Conservation (phyloP, 2,329 filamentous ascomycete genomes). For the Alternaria incomplexa region DNA sequence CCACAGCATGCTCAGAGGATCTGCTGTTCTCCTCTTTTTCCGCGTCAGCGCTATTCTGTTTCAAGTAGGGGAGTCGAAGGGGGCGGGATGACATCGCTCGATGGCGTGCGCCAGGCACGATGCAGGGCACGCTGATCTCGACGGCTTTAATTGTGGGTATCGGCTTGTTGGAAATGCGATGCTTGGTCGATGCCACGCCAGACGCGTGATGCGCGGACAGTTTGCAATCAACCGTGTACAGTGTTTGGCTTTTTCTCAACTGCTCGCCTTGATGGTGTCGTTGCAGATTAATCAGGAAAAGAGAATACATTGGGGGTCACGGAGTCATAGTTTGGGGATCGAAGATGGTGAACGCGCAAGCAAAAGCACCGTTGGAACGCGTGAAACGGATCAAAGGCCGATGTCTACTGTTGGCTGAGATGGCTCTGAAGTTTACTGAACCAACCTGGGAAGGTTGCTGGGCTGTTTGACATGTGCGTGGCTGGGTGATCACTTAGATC, state of each 20-base stretch:
- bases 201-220: not conserved
- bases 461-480: conserved; percentile 1
- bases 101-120: conserved; percentile 8
- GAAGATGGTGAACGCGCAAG: not conserved
- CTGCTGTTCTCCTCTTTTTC: not conserved
- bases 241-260: not conserved
- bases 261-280: not conserved
- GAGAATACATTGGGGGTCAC: not conserved
- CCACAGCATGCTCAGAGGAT: not conserved
- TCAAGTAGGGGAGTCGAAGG: not conserved
- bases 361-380: not conserved
- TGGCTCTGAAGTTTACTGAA: not conserved
- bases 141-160: conserved; percentile 7
- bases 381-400: not conserved
- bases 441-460: not conserved
- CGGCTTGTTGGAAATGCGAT: conserved; percentile 3
- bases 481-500: not conserved
- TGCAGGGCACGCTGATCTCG: not conserved
- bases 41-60: not conserved
- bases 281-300: not conserved
- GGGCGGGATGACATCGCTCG: conserved; percentile 4
- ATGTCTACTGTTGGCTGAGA: not conserved
- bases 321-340: not conserved
- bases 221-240: not conserved
- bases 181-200: not conserved